phyloP scores from a whole-genome alignment of 495 filamentous ascomycete species.

The Penicillium canescens region DNA sequence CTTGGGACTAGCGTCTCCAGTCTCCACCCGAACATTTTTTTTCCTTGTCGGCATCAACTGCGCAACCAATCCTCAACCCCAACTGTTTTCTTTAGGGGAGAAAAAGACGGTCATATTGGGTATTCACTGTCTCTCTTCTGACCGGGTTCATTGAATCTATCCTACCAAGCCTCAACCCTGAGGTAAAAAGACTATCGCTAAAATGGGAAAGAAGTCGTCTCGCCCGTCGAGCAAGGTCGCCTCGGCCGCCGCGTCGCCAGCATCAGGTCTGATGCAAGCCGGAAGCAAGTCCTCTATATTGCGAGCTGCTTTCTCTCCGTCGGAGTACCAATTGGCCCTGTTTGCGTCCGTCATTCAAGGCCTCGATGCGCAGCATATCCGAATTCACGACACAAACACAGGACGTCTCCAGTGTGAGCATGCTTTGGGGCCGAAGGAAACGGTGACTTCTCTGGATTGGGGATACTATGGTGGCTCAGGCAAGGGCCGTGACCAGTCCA shows the following conservation, averaged over 20 bases:
- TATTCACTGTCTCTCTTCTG: conserved; percentile 3
- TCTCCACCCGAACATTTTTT: conserved; percentile 51
- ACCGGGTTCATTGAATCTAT: neutral
- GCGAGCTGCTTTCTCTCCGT: conserved; percentile 55
- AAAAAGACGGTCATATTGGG: conserved; percentile 13
- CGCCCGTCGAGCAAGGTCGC: conserved; percentile 47
- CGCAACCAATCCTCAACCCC: conserved; percentile 35
- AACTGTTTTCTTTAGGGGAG: conserved; percentile 27
- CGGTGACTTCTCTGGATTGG: conserved; percentile 59
- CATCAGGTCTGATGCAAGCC: conserved; percentile 35
- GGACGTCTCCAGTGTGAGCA: conserved; percentile 59
- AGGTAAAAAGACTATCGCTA: conserved; percentile 4
- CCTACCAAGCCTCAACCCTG: neutral
- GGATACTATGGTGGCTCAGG: conserved; percentile 43
- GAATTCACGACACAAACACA: conserved; percentile 60
- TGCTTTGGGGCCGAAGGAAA: conserved; percentile 49
- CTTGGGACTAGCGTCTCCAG: conserved; percentile 36
- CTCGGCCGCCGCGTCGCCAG: conserved; percentile 49
- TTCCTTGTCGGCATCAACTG: conserved; percentile 33
- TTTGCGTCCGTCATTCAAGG: conserved; percentile 63
- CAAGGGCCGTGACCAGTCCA: conserved; percentile 41
- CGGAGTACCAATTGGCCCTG: conserved; percentile 55
- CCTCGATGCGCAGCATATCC: conserved; percentile 58
- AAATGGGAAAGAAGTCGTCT: conserved; percentile 55
- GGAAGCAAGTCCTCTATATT: conserved; percentile 52